A percentile compares a stretch with the other conserved stretches of the same genome.
Conservation (phyloP, 257 asterid genomes). For the Solanum chmielewskii region DNA sequence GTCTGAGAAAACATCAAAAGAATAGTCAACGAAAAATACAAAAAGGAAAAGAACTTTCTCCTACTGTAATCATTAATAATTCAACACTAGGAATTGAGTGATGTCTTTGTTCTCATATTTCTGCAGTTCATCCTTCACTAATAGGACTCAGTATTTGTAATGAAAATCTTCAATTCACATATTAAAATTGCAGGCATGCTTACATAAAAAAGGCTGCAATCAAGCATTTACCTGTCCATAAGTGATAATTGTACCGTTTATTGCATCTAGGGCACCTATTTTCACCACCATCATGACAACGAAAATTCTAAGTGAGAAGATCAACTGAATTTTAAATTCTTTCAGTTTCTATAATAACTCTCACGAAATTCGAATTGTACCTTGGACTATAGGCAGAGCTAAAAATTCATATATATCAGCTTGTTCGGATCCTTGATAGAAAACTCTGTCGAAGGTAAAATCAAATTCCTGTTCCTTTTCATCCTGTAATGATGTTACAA, state of each 20-base stretch:
- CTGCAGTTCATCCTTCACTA: neutral
- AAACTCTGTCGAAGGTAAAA: constrained; percentile 62
- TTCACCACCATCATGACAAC: neutral
- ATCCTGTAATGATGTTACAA: constrained; percentile 28
- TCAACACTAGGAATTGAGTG: neutral
- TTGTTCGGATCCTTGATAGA: constrained; percentile 72
- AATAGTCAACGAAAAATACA: neutral
- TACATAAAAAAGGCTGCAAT: neutral
- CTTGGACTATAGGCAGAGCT: constrained; percentile 56
- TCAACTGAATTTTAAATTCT: neutral
- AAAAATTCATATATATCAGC: constrained; percentile 53
- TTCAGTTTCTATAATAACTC: neutral
- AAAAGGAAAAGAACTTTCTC: neutral
- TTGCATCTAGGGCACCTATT: constrained; percentile 54
- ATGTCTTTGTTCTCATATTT: neutral
- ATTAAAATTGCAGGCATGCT: neutral
- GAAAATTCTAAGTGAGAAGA: neutral
- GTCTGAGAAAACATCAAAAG: constrained; percentile 38
- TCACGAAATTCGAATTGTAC: constrained; percentile 10
- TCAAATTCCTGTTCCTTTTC: constrained; percentile 67
- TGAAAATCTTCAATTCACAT: neutral
- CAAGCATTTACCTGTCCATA: constrained; percentile 63
- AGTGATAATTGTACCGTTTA: constrained; percentile 67
- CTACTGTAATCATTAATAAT: neutral
- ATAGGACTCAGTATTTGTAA: neutral